These are phyloP conservation scores for Botrytis sinoallii DNA, from an alignment of 2,329 filamentous ascomycete genomes.

Conservation along the genomic window DNA sequence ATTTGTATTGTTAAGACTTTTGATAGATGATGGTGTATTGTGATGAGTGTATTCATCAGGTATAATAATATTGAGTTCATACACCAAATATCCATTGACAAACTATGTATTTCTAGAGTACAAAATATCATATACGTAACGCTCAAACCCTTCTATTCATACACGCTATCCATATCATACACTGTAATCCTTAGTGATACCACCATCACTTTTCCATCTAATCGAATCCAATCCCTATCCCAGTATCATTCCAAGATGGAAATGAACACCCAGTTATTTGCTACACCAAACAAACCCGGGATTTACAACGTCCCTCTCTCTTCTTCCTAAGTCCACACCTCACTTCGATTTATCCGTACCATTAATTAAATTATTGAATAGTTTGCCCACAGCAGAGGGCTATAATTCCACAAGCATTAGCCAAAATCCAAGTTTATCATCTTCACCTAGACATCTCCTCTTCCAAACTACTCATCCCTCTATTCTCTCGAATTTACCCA, in stretches of 20 bases:
- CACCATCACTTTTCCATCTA: neutral
- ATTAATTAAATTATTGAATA: conserved; percentile 30
- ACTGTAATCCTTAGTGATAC: neutral
- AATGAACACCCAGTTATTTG: neutral
- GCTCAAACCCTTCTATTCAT: neutral
- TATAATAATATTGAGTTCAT: neutral
- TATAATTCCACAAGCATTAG: conserved; percentile 2
- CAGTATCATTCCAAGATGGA: neutral
- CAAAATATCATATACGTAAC: neutral
- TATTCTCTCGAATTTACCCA: neutral
- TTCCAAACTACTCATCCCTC: neutral
- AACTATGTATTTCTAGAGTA: neutral
- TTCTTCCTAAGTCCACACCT: accelerated
- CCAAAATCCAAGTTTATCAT: too few relatives aligned
- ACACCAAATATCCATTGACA: neutral
- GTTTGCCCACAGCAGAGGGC: conserved; percentile 26
- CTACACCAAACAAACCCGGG: neutral
- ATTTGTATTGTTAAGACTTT: neutral
- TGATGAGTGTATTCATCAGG: accelerated
- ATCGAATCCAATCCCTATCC: neutral
- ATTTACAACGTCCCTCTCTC: neutral
- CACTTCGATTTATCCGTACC: conserved; percentile 26
- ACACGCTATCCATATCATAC: neutral
- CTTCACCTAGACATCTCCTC: neutral
- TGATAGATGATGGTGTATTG: neutral